These are phyloP conservation scores for Trypanosoma grayi DNA, from an alignment of 208 protist species.

Conservation along the genomic window DNA sequence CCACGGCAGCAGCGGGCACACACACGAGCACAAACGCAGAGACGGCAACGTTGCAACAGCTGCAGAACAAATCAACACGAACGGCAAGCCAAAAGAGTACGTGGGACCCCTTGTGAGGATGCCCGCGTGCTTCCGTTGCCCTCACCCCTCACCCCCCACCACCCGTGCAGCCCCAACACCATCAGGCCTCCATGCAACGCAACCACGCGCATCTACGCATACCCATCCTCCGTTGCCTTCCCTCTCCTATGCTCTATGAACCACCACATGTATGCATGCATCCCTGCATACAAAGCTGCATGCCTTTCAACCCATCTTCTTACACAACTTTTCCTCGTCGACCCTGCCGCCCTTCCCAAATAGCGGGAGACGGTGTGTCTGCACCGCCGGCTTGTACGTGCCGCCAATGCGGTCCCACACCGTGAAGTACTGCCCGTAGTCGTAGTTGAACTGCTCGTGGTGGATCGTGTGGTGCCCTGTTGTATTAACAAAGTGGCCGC, in stretches of 20 bases:
- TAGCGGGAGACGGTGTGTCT: slow-evolving; percentile 58
- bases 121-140: too few relatives aligned
- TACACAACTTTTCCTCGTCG: neutral
- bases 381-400: slow-evolving; percentile 73
- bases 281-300: neutral
- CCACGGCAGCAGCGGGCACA: too few relatives aligned
- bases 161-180: too few relatives aligned
- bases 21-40: too few relatives aligned
- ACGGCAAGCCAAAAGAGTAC: too few relatives aligned
- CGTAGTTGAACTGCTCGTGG: slow-evolving; percentile 92
- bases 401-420: slow-evolving; percentile 92
- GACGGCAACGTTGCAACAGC: too few relatives aligned
- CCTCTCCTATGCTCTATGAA: slow-evolving; percentile 39
- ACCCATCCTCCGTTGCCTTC: neutral
- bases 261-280: slow-evolving; percentile 2
- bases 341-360: slow-evolving; percentile 4
- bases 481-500: slow-evolving; percentile 70
- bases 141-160: too few relatives aligned
- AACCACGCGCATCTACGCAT: neutral
- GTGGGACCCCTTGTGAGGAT: too few relatives aligned
- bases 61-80: too few relatives aligned
- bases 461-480: slow-evolving; percentile 93
- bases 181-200: too few relatives aligned
- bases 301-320: slow-evolving; percentile 5
- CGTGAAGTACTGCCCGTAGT: slow-evolving; percentile 95